Conservation (phyloP, 371 early-diverging fungal species). For the Actinomortierella wolfii region DNA sequence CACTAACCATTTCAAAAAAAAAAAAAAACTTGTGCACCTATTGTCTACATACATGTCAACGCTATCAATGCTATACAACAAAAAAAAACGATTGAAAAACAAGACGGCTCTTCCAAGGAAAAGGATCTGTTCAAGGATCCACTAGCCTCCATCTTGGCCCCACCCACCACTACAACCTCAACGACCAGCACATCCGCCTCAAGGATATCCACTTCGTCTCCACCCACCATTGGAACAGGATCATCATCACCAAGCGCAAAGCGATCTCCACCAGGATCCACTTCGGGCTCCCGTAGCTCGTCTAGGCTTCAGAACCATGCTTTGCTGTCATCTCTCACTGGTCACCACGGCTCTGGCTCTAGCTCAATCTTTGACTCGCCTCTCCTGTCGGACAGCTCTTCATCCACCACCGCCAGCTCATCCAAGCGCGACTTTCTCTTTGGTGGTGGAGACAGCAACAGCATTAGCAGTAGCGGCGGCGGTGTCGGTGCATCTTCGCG, state of each 20-base stretch:
- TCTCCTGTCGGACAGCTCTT: conserved; percentile 11
- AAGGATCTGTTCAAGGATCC: conserved; percentile 41
- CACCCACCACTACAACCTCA: conserved; percentile 32
- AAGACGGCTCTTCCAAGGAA: no score
- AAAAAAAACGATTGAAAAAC: no score
- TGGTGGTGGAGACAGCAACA: conserved; percentile 18
- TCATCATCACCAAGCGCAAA: conserved; percentile 6
- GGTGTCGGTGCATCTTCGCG: conserved; percentile 10
- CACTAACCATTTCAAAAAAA: no score
- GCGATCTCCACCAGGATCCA: conserved; percentile 30
- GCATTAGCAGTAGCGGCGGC: neutral
- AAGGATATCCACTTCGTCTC: conserved; percentile 4
- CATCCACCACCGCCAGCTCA: conserved; percentile 25
- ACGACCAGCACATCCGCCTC: conserved; percentile 31
- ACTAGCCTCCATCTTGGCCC: conserved; percentile 33
- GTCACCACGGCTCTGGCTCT: conserved; percentile 5
- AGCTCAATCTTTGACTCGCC: conserved; percentile 30
- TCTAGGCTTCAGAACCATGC: conserved; percentile 36
- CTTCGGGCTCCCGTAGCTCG: conserved; percentile 32
- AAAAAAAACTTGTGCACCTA: no score
- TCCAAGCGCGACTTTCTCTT: conserved; percentile 37
- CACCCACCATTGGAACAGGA: conserved; percentile 5
- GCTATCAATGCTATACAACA: no score
- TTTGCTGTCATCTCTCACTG: conserved; percentile 34
- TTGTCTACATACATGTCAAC: no score